Evolutionary conservation across 441 rosid species (phyloP).

Genomic region (Aquilaria agallochum): DNA sequence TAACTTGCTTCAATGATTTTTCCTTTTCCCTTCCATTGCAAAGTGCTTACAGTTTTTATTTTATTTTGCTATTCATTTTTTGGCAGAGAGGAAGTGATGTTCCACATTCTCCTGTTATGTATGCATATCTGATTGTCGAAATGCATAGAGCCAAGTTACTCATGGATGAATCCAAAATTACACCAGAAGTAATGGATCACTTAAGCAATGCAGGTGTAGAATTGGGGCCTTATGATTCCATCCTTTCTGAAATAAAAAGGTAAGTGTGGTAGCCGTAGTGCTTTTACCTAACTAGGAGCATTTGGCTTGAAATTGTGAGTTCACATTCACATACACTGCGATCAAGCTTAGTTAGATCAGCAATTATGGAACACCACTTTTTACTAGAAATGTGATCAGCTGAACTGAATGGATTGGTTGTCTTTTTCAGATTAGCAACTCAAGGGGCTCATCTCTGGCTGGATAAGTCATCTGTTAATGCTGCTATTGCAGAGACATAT

Average conservation of each 20-base stretch:
- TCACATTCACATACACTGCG: neutral
- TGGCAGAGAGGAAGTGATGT: conserved; percentile 94
- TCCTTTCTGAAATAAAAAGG: conserved; percentile 83
- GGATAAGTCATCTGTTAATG: conserved; percentile 79
- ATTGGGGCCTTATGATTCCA: conserved; percentile 67
- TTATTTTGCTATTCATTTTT: conserved; percentile 5
- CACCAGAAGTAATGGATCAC: conserved; percentile 69
- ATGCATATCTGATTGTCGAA: conserved; percentile 82
- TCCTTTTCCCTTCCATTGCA: neutral
- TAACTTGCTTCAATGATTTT: neutral
- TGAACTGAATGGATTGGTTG: neutral
- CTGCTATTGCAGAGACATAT: conserved; percentile 77
- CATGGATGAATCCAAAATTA: conserved; percentile 69
- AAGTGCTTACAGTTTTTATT: neutral
- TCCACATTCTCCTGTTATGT: conserved; percentile 95
- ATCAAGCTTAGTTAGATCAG: no score
- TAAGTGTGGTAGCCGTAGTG: conserved; percentile 13
- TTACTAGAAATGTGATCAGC: neutral
- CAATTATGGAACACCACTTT: no score
- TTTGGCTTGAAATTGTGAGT: conserved; percentile 1
- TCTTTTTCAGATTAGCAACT: conserved; percentile 60
- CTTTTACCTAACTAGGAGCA: conserved; percentile 4
- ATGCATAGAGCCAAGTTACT: conserved; percentile 65
- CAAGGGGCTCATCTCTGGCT: conserved; percentile 78
- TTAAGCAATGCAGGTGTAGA: conserved; percentile 69